Base-by-base conservation (phyloP, 2,329 filamentous ascomycete genomes). In the Neonectria hederae region DNA sequence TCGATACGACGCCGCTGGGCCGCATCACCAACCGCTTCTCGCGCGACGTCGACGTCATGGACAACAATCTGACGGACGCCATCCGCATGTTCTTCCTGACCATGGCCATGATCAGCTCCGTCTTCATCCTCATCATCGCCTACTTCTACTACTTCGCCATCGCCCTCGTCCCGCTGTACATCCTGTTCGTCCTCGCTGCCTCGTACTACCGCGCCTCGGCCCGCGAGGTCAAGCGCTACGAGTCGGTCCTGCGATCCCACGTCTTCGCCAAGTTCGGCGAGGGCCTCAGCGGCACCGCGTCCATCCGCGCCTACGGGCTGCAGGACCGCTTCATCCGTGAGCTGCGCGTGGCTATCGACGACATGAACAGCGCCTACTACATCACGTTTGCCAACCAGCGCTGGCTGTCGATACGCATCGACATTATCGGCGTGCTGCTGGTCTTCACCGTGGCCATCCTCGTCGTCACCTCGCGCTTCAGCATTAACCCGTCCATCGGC, bases 1-100 rank as follows among this genome's bases (percentile, higher is more conserved):
- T 98, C 80, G 96, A 99, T 74, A 98, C 96, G 0, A 98, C 96
- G 0, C 96, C 96, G 0, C 86, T 98, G 1, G 96, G 96, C 21
- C 91, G 95, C 40, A 97, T 98, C 77, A 97, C 94, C 22, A 98
- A 98, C 77, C 92, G 96, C 17, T 98, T 98, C 80, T 97, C 93
- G 32, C 91, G 95, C 71, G 96, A 99, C 74, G 92, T 98, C 43
- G 93, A 97, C 74, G 93, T 96, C 61, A 97, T 98, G 93, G 96
- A 98, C 80, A 97, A 97, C 77, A 93, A 90, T 62, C 81, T 97
- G 46, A 91, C 91, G 0, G 95, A 97, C 73, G 91, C 93, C 4
- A 93, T 97, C 80, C 89, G 95, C 69, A 97, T 97, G 89, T 97
- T 95, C 82, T 90, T 94, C 72, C 82, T 97, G 72, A 97, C 93